phyloP scores from a whole-genome alignment of 768 basidiomycete genomes.

The Tylopilus rubrobrunneus region DNA sequence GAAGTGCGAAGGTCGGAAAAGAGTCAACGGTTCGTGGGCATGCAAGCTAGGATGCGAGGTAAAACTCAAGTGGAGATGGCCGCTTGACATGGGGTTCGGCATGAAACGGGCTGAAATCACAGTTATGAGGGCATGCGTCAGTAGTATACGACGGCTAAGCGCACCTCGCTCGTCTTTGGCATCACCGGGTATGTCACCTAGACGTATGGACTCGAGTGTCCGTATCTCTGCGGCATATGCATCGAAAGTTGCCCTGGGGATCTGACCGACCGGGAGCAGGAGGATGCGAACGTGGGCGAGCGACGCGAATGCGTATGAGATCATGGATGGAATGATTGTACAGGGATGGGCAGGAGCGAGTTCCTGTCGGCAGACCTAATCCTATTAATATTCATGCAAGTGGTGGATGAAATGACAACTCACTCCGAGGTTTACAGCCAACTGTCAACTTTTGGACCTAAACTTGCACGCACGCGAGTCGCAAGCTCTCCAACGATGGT shows the following conservation, averaged over 20 bases:
- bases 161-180: constrained; percentile 72
- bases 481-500: constrained; percentile 22
- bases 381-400: background rate
- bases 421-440: background rate
- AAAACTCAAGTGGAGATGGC: constrained; percentile 78
- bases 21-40: constrained; percentile 61
- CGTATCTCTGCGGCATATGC: constrained; percentile 71
- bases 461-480: background rate
- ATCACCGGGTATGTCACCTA: constrained; percentile 81
- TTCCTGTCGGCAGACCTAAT: background rate
- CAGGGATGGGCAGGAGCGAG: background rate
- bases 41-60: constrained; percentile 70
- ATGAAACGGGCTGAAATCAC: constrained; percentile 69
- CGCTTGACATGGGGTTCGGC: constrained; percentile 70
- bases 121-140: background rate
- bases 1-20: constrained; percentile 77
- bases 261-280: constrained; percentile 79
- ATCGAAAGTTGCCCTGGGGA: constrained; percentile 66
- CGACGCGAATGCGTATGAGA: constrained; percentile 69
- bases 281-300: constrained; percentile 84
- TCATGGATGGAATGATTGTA: constrained; percentile 42
- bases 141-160: constrained; percentile 12
- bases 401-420: no score
- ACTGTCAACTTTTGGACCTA: constrained; percentile 14
- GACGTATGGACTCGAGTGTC: constrained; percentile 65